phyloP scores from a whole-genome alignment of 345 rosid genomes.

The Turritis glabra region DNA sequence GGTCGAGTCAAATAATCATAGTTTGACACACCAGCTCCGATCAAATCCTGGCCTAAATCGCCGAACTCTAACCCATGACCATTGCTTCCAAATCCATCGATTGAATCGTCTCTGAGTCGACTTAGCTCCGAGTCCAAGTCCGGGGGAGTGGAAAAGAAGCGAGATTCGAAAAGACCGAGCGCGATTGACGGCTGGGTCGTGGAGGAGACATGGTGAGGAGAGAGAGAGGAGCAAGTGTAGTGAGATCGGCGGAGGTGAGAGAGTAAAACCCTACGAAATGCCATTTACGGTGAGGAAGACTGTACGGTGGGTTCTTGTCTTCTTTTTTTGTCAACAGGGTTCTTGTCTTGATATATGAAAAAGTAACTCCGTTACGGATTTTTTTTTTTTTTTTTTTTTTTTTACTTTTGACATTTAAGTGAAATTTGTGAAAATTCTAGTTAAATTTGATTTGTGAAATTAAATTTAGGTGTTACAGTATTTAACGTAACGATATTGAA shows the following conservation, averaged over 20 bases:
- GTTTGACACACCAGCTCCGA: constrained; percentile 33
- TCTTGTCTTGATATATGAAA: no score
- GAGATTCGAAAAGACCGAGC: constrained; percentile 20
- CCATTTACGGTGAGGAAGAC: constrained; percentile 25
- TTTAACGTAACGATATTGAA: no score
- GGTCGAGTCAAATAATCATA: constrained; percentile 50
- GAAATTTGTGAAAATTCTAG: no score
- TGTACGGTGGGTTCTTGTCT: background rate
- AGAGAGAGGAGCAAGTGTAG: constrained; percentile 9
- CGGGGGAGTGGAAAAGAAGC: constrained; percentile 42
- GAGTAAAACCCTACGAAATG: constrained; percentile 45
- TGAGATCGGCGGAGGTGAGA: constrained; percentile 54
- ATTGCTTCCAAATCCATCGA: background rate
- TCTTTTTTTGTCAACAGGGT: no score
- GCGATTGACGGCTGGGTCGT: background rate
- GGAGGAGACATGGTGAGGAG: constrained; percentile 16
- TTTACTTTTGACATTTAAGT: no score
- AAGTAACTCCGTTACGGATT: no score
- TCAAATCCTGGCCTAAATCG: constrained; percentile 29
- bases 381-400: no score
- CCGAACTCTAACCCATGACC: constrained; percentile 18
- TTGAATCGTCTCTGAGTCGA: constrained; percentile 20
- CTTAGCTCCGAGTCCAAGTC: constrained; percentile 21
- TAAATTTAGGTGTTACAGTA: no score
- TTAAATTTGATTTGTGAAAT: no score